Base-by-base conservation (phyloP, 768 basidiomycete species). In the Pisolithus sp. region DNA sequence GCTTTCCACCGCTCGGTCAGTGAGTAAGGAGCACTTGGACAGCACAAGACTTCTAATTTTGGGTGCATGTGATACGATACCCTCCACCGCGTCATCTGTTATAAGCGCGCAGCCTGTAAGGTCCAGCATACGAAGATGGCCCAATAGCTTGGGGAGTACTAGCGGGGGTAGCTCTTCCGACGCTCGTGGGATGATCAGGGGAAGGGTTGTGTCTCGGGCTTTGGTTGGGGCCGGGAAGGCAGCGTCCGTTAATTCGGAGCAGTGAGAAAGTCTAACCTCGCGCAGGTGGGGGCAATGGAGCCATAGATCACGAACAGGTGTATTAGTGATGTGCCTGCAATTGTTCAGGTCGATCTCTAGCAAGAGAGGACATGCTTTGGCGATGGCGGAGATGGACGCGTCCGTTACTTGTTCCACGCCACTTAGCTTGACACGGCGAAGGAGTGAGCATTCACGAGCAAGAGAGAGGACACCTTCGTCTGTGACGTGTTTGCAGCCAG, bases 311-410 rank as follows among this genome's bases (percentile, higher is more conserved):
- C 91, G 85, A 51, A 93, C 74, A 28, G 89, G 77, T 13, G 75
- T 64, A 62, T 96, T 85, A 17, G 91, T 86, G 62, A 97, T 78
- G 50, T 74, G 74, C 53, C 79, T 77, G 72, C 93, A 93, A 55
- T 83, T 78, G 62, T 90, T 86, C 61, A 99, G 83, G 70, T 99
- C 96, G 58, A 98, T 83, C 68, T 99, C 96, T 51, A 99, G 80
- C 23, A 99, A 79, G 47, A 93, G 76, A 1, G 90, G 87, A 63
- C 93, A 95, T 5, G 76, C 77, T 54, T 78, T 78, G 31, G 88
- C 87, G 47, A 99, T 76, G 30, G 83, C 77, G 31, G 84, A 79
- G 58, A 99, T 75, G 24, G 93, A 76, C 23, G 67, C 67, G 60
- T 95, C 90, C 0, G 93, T 93, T 53, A 97, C 70, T 23, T 74